Evolutionary conservation across 2,329 filamentous ascomycete species (phyloP).

Genomic region (Aspergillus viridinutans): DNA sequence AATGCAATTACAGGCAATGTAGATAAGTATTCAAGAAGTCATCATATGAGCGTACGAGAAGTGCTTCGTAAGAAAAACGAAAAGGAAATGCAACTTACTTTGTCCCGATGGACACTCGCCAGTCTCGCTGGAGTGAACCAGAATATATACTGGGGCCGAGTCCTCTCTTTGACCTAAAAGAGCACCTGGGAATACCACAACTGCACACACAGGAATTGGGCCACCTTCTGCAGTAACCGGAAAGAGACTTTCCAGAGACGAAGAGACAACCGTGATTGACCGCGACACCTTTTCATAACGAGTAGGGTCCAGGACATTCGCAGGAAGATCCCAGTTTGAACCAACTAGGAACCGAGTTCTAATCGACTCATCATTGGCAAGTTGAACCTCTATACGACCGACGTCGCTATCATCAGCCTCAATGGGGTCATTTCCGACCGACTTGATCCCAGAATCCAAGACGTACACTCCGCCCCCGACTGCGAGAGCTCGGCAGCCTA

Average conservation of each 20-base stretch:
- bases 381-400: conserved; percentile 23
- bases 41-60: conserved; percentile 62
- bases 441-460: conserved; percentile 64
- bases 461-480: conserved; percentile 91
- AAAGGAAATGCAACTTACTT: conserved; percentile 62
- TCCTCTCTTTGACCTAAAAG: conserved; percentile 26
- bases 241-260: conserved; percentile 64
- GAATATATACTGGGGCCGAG: conserved; percentile 52
- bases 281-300: conserved; percentile 47
- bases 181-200: conserved; percentile 37
- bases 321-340: conserved; percentile 35
- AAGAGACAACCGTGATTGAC: conserved; percentile 66
- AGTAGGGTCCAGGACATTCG: conserved; percentile 9
- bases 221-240: conserved; percentile 67
- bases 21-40: conserved; percentile 97
- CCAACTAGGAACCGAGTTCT: conserved; percentile 36
- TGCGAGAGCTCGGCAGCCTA: conserved; percentile 82
- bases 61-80: conserved; percentile 9
- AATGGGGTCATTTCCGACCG: conserved; percentile 12
- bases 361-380: conserved; percentile 37
- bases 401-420: conserved; percentile 14
- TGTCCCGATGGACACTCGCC: conserved; percentile 85
- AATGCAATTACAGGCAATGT: conserved; percentile 97
- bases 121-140: conserved; percentile 82
- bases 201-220: conserved; percentile 65